Conservation (phyloP, 805 yeast species). For the Spathaspora arborariae region DNA sequence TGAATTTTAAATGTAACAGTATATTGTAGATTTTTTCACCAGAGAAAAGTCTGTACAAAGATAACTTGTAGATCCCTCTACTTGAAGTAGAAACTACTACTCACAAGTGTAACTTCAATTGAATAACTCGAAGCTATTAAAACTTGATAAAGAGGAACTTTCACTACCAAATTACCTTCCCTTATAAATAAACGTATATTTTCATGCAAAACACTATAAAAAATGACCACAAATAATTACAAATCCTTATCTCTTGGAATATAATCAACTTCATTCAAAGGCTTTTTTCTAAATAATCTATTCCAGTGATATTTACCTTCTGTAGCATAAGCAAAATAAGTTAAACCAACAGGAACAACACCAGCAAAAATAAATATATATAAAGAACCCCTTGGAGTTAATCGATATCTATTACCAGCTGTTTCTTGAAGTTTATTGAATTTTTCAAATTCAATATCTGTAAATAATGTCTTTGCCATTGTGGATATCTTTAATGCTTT, state of each 20-base stretch:
- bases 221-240: constrained; percentile 17
- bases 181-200: neutral
- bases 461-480: constrained; percentile 41
- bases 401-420: constrained; percentile 39
- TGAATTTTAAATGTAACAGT: neutral
- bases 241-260: constrained; percentile 44
- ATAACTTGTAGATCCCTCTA: no score
- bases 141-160: neutral
- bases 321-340: constrained; percentile 30
- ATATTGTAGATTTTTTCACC: neutral
- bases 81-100: no score
- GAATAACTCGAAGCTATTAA: no score
- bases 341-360: constrained; percentile 33
- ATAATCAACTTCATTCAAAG: constrained; percentile 33
- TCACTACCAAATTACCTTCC: neutral
- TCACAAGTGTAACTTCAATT: no score
- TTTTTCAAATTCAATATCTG: constrained; percentile 39
- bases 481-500: neutral
- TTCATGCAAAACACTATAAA: neutral
- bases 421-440: constrained; percentile 41
- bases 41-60: no score
- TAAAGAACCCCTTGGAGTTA: constrained; percentile 34
- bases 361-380: constrained; percentile 38
- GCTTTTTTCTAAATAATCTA: constrained; percentile 33
- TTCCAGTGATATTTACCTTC: constrained; percentile 35